Conservation (phyloP, 1,284 basidiomycete species). For the Grifola frondosa region DNA sequence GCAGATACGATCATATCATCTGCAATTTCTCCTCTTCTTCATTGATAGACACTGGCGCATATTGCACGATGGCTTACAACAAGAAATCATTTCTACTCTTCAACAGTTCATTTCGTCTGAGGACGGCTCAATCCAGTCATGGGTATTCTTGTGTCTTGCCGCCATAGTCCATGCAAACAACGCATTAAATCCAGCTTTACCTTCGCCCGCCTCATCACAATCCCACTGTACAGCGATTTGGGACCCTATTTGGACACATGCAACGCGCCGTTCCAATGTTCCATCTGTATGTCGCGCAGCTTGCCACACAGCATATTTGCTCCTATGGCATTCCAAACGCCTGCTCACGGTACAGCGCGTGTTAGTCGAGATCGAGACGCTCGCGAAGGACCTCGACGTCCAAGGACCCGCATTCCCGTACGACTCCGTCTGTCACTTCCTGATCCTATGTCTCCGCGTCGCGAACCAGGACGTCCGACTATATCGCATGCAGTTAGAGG, state of each 20-base stretch:
- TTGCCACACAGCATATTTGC: slow-evolving; percentile 67
- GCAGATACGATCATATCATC: slow-evolving; percentile 48
- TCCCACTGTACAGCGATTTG: slow-evolving; percentile 44
- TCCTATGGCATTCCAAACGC: slow-evolving; percentile 45
- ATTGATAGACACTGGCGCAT: slow-evolving; percentile 72
- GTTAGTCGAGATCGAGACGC: slow-evolving; percentile 68
- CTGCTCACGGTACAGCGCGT: slow-evolving; percentile 57
- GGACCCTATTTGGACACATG: slow-evolving; percentile 81
- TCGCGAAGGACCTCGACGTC: slow-evolving; percentile 80
- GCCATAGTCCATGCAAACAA: slow-evolving; percentile 58
- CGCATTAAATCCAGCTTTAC: slow-evolving; percentile 5
- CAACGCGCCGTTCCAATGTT: slow-evolving; percentile 70
- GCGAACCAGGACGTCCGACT: slow-evolving; percentile 78
- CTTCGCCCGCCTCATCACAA: slow-evolving; percentile 10
- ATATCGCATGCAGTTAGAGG: slow-evolving; percentile 79
- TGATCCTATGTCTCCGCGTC: slow-evolving; percentile 63
- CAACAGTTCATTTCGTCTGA: slow-evolving; percentile 63
- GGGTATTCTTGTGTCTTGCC: slow-evolving; percentile 80
- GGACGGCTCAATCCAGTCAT: slow-evolving; percentile 69
- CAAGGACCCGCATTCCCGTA: slow-evolving; percentile 84
- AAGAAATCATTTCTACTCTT: slow-evolving; percentile 54
- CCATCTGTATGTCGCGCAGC: slow-evolving; percentile 75
- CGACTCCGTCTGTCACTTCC: slow-evolving; percentile 84
- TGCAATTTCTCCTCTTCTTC: slow-evolving; percentile 86
- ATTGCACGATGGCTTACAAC: slow-evolving; percentile 57